Conservation (phyloP, 75 land plant species). For the Pinus albicaulis region DNA sequence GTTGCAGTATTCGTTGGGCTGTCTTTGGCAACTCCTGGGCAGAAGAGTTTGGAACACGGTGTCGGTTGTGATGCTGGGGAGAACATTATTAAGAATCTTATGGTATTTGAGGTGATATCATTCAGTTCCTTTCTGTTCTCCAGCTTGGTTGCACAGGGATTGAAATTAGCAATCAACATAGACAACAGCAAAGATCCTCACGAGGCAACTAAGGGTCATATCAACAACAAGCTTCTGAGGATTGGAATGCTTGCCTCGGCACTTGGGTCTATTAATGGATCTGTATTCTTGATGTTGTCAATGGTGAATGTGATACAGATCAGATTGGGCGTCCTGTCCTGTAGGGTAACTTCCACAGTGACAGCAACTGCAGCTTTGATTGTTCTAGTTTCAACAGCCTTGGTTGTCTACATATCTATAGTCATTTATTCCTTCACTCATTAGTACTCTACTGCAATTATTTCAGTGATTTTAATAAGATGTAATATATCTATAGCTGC, state of each 20-base stretch:
- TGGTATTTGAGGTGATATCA: slow-evolving; percentile 83
- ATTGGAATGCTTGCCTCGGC: slow-evolving; percentile 82
- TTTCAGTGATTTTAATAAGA: too few species aligned
- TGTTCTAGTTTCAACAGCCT: slow-evolving; percentile 58
- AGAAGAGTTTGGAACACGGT: slow-evolving; percentile 38
- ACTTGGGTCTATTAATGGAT: slow-evolving; percentile 75
- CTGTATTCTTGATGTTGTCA: slow-evolving; percentile 74
- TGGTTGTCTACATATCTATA: slow-evolving; percentile 71
- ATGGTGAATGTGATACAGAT: slow-evolving; percentile 80
- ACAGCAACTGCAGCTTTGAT: slow-evolving; percentile 53
- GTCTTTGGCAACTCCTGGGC: slow-evolving; percentile 56
- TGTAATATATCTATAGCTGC: too few species aligned
- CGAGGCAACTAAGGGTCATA: slow-evolving; percentile 51
- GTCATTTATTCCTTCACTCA: slow-evolving; percentile 73
- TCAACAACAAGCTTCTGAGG: slow-evolving; percentile 56
- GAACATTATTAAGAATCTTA: slow-evolving; percentile 38
- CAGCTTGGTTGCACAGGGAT: slow-evolving; percentile 89
- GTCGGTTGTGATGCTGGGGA: slow-evolving; percentile 45
- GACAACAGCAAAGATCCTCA: slow-evolving; percentile 60
- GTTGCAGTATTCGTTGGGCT: slow-evolving; percentile 95
- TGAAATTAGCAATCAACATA: slow-evolving; percentile 82
- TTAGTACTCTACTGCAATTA: slow-evolving; percentile 11
- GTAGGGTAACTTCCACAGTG: slow-evolving; percentile 52
- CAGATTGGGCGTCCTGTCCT: slow-evolving; percentile 70
- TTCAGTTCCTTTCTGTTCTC: slow-evolving; percentile 96